Evolutionary conservation across 2,329 filamentous ascomycete species (phyloP), one percentile per base, ranked within the genome.

Genomic region (Trichoderma sp.): DNA sequence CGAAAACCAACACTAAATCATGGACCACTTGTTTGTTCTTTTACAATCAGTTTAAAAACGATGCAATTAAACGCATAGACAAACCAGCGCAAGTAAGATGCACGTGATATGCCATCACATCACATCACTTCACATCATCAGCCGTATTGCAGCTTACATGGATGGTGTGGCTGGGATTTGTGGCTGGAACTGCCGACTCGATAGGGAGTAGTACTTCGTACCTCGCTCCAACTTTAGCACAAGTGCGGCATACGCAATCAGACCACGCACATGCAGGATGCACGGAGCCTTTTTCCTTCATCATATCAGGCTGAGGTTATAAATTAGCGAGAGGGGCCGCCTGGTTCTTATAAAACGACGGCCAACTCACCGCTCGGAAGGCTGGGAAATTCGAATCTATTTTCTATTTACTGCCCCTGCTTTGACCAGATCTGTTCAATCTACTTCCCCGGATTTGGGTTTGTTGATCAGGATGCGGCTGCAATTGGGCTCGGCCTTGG

Each of bases 401-500:
- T 48, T 22, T 19, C 42, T 13, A 4, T 29, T 48, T 22, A 13
- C 42, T 48, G n/a, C 22, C 19, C 42, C 12, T 45, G n/a, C 39
- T 2, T 4, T 45, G 39, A 4, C 3, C 19, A 13, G 42, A 48
- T 5, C 42, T 48, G n/a, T 17, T 42, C 39, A 19, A 9, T 13
- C n/a, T 48, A 19, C 22, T 48, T n/a, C 22, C 12, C n/a, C 19
- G 42, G 42, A 48, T 10, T 42, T 35, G 13, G 17, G n/a, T 54
- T 48, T 9, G 19, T 17, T 64, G 35, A 48, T 48, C 42, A 48
- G 27, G 45, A 70, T 72, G 72, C 64, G 68, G 42, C 29, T 69
- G 27, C 67, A 37, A 48, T 45, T 70, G 32, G 64, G 68, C 50
- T 56, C 68, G 13, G 70, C 58, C 4, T 59, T 70, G 60, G 69